A percentile compares a stretch with the other conserved stretches of the same genome.
Evolutionary conservation across 495 filamentous ascomycete genomes (phyloP).

Genomic region (Penicillium simplicissimum): DNA sequence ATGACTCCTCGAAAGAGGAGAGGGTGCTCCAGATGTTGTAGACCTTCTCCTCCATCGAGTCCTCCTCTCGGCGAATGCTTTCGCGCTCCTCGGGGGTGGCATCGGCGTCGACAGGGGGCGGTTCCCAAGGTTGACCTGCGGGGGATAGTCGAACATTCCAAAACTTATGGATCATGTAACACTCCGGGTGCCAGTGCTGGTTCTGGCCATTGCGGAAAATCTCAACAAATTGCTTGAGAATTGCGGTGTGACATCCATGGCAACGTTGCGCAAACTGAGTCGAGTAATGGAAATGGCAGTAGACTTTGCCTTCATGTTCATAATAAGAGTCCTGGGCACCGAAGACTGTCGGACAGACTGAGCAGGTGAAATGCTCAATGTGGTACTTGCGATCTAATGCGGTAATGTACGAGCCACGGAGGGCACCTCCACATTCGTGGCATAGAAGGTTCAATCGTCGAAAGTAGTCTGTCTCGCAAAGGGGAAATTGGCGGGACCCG

Average conservation of each 20-base stretch:
- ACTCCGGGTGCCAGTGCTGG: slow-evolving; percentile 99
- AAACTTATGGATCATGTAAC: slow-evolving; percentile 99
- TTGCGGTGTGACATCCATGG: slow-evolving; percentile 96
- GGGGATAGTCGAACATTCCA: slow-evolving; percentile 92
- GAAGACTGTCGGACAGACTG: slow-evolving; percentile 94
- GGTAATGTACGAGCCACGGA: slow-evolving; percentile 97
- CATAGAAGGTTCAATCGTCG: slow-evolving; percentile 88
- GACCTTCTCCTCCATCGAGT: slow-evolving; percentile 95
- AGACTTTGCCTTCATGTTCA: slow-evolving; percentile 94
- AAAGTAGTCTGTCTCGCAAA: slow-evolving; percentile 99
- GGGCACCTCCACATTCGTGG: slow-evolving; percentile 85
- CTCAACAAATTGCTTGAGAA: slow-evolving; percentile 98
- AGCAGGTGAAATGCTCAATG: slow-evolving; percentile 99
- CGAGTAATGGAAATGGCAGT: slow-evolving; percentile 99
- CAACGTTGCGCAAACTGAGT: slow-evolving; percentile 96
- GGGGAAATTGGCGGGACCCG: slow-evolving; percentile 82
- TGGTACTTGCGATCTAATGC: slow-evolving; percentile 98
- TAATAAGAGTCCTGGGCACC: slow-evolving; percentile 98
- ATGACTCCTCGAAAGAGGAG: slow-evolving; percentile 95
- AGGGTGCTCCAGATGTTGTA: slow-evolving; percentile 98
- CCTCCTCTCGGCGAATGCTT: slow-evolving; percentile 78
- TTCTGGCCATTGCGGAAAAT: slow-evolving; percentile 97
- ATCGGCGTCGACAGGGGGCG: slow-evolving; percentile 53
- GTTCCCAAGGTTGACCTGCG: slow-evolving; percentile 51
- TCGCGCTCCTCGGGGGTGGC: slow-evolving; percentile 75